Evolutionary conservation across 805 yeast species (phyloP).

Genomic region (Zygosaccharomyces bailii): DNA sequence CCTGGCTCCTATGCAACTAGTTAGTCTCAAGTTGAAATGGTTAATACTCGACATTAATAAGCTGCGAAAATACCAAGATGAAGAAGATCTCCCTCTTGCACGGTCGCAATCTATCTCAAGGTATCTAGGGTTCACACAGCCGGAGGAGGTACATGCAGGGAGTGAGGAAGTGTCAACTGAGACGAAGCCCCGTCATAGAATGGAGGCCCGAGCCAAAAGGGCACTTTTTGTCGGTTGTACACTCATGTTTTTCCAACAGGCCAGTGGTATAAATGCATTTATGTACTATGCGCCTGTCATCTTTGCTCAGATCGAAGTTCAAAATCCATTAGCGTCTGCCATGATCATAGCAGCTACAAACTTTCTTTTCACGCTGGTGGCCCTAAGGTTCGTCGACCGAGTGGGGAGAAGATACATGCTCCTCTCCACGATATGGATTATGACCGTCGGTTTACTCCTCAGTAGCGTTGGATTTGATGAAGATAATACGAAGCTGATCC

Average conservation of each 20-base stretch:
- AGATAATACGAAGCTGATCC: slow-evolving; percentile 21
- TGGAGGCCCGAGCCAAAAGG: slow-evolving; percentile 37
- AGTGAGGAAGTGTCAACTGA: background rate
- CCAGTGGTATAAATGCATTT: slow-evolving; percentile 60
- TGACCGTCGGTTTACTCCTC: slow-evolving; percentile 37
- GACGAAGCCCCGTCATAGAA: slow-evolving; percentile 14
- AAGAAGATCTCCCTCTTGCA: slow-evolving; percentile 17
- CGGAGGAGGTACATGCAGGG: background rate
- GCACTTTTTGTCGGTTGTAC: slow-evolving; percentile 49
- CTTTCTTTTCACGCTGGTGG: slow-evolving; percentile 52
- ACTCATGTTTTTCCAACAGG: slow-evolving; percentile 54
- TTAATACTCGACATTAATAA: slow-evolving; percentile 44
- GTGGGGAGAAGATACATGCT: slow-evolving; percentile 48
- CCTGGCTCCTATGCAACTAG: slow-evolving; percentile 41
- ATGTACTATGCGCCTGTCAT: slow-evolving; percentile 61
- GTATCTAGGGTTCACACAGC: background rate
- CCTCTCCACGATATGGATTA: slow-evolving; percentile 41
- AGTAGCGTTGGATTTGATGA: slow-evolving; percentile 34
- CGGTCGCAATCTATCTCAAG: slow-evolving; percentile 7
- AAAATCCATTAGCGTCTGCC: slow-evolving; percentile 54
- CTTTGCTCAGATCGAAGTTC: slow-evolving; percentile 48
- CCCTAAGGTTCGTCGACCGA: slow-evolving; percentile 47
- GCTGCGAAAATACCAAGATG: slow-evolving; percentile 34
- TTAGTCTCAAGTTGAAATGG: slow-evolving; percentile 44
- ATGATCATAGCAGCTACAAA: slow-evolving; percentile 54